Base-by-base conservation (phyloP, 768 basidiomycete species). In the Suillus plorans region DNA sequence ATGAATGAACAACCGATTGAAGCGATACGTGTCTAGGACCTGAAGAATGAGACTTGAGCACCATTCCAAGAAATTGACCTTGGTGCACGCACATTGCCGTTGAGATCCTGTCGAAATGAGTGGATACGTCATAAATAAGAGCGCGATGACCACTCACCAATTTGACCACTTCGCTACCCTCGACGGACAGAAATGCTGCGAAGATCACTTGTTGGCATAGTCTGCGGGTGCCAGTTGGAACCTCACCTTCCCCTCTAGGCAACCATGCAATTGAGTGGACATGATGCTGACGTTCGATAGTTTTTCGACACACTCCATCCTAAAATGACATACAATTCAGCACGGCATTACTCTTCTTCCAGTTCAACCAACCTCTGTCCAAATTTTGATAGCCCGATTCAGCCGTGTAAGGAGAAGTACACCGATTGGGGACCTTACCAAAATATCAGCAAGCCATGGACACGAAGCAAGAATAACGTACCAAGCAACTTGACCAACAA, bases 401-500 rank as follows among this genome's bases (percentile, higher is more conserved):
- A 89, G 80, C 75, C 89, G 90, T 2, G 89, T 90, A 13, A 92
- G 74, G 8, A 92, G 78, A 57, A 81, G 73, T 59, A 81, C 80
- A 18, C 90, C 89, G 41, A 80, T 82, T 0, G 89, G 89, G 18
- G 89, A 89, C 89, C 87, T 88, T 63, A 22, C 47, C 13, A 39
- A n/a, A 31, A 60, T 28, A 64, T 64, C 39, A 63, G 37, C 28
- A 53, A 22, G 57, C 58, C 58, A 49, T 55, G 36, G 57, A 44
- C 16, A 31, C 20, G 18, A 16, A 42, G 28, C 12, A 45, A 50
- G 39, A 44, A 58, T 25, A 37, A 39, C 77, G 61, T 64, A 88
- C 89, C 90, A 92, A 37, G 89, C 89, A 39, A 91, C 90, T 74
- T 91, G 90, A 41, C 86, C 85, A 39, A 90, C 86, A 73, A 91